These are phyloP conservation scores for Apiotrichum laibachii DNA, from an alignment of 1,284 basidiomycete species.

Conservation along the genomic window DNA sequence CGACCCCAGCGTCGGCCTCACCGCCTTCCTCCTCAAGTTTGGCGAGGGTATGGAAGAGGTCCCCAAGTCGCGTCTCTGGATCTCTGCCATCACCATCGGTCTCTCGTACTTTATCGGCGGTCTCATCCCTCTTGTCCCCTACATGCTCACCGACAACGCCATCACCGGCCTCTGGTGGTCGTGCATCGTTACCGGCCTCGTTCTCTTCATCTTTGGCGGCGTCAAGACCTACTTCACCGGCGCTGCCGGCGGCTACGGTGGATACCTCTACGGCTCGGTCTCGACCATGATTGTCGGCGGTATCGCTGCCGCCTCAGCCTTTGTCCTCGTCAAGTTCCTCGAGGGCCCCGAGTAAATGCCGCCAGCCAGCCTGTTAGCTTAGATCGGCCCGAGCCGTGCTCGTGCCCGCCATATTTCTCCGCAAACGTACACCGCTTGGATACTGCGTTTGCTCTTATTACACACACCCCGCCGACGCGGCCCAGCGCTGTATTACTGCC, in stretches of 20 bases:
- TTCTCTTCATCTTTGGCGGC: conserved; percentile 84
- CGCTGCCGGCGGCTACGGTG: conserved; percentile 58
- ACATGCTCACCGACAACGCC: conserved; percentile 71
- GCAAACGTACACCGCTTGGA: no score
- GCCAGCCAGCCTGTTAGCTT: not conserved
- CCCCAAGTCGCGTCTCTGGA: conserved; percentile 65
- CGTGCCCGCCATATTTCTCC: no score
- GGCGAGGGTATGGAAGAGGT: conserved; percentile 88
- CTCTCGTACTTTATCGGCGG: conserved; percentile 72
- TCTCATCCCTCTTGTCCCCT: conserved; percentile 81
- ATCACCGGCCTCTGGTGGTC: conserved; percentile 48
- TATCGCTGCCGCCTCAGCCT: conserved; percentile 79
- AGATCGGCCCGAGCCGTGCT: not conserved
- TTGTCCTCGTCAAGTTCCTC: conserved; percentile 74
- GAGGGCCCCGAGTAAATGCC: conserved; percentile 53
- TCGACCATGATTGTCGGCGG: conserved; percentile 89
- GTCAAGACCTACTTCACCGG: conserved; percentile 88
- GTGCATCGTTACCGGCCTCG: conserved; percentile 67
- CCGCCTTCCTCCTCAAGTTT: conserved; percentile 88
- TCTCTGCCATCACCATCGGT: conserved; percentile 92
- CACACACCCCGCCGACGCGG: not conserved
- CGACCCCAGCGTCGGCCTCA: conserved; percentile 66
- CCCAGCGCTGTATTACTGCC: not conserved
- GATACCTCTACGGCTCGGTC: conserved; percentile 77
- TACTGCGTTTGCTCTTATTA: not conserved